Evolutionary conservation across 345 rosid genomes (phyloP).

Genomic region (Mangifera indica): DNA sequence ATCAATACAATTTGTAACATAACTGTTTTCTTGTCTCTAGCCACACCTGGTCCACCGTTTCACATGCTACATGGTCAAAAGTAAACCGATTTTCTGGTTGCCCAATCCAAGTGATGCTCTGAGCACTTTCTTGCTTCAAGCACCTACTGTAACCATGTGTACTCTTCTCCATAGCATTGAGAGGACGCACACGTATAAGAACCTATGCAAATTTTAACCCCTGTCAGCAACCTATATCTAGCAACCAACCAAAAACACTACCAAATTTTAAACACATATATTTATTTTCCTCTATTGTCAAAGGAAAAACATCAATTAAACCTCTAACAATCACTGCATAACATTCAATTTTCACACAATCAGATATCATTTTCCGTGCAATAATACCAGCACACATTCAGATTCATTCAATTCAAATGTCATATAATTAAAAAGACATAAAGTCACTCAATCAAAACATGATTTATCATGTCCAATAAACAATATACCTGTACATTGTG

Average conservation of each 20-base stretch:
- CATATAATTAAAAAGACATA: not conserved
- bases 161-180: conserved; percentile 75
- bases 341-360: not conserved
- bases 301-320: not conserved
- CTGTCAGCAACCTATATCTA: conserved; percentile 15
- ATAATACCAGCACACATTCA: not conserved
- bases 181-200: conserved; percentile 84
- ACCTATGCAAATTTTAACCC: conserved; percentile 42
- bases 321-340: not conserved
- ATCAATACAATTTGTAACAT: not conserved
- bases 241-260: not conserved
- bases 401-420: not conserved
- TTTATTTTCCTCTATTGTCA: not conserved
- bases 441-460: not conserved
- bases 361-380: not conserved
- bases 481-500: conserved; percentile 86
- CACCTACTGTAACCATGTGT: conserved; percentile 72
- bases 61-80: conserved; percentile 93
- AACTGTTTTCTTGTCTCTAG: conserved; percentile 12
- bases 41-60: conserved; percentile 83
- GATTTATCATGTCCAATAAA: not conserved
- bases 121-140: conserved; percentile 87
- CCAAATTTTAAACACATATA: not conserved
- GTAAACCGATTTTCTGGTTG: conserved; percentile 85
- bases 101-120: conserved; percentile 77